Conservation (phyloP, 352 stramenopile species). For the Phytophthora rubi region DNA sequence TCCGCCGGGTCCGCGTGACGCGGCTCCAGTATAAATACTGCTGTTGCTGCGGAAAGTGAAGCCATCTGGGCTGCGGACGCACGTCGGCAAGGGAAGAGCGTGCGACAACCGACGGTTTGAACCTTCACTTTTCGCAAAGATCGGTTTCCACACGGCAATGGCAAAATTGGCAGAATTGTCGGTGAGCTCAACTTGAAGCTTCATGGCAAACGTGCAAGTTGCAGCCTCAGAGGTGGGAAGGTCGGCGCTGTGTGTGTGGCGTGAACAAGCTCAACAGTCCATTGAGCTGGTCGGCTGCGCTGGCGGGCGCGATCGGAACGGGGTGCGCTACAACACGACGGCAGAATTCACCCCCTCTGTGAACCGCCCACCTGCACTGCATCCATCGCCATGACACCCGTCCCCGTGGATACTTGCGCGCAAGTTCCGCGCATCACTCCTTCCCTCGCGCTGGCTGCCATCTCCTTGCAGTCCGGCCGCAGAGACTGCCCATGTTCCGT, state of each 20-base stretch:
- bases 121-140: conserved; percentile 38
- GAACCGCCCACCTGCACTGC: background rate
- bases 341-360: conserved; percentile 23
- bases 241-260: conserved; percentile 2
- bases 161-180: background rate
- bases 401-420: conserved; percentile 37
- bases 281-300: conserved; percentile 21
- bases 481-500: conserved; percentile 35
- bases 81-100: background rate
- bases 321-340: conserved; percentile 31
- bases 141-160: conserved; percentile 5
- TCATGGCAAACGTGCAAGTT: too few relatives aligned
- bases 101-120: conserved; percentile 7
- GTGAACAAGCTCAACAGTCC: conserved; percentile 10
- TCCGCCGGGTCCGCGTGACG: conserved; percentile 5
- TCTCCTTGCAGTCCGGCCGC: background rate
- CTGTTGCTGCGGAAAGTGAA: conserved; percentile 14
- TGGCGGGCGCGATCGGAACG: conserved; percentile 28
- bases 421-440: conserved; percentile 37
- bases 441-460: conserved; percentile 16
- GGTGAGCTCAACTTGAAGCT: too few relatives aligned
- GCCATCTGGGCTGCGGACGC: conserved; percentile 17
- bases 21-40: background rate
- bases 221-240: background rate
- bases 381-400: conserved; percentile 20